Conservation (phyloP, 1,139 yeast genomes). For the Diutina ranongensis region DNA sequence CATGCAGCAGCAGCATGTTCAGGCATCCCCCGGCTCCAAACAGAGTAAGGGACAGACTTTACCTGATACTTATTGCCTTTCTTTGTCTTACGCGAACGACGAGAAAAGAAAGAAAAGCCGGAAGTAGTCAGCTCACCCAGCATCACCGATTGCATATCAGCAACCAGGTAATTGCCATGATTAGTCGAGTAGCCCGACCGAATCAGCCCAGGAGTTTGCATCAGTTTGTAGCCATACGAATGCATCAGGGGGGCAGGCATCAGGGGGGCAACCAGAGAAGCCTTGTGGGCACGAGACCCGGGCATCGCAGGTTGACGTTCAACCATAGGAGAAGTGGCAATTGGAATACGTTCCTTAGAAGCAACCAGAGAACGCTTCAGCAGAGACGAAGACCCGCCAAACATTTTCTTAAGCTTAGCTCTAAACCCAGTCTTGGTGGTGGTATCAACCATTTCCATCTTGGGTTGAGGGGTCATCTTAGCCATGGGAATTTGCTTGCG, state of each 20-base stretch:
- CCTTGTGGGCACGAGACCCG: background rate
- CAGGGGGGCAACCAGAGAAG: background rate
- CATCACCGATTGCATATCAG: conserved; percentile 7
- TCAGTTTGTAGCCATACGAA: background rate
- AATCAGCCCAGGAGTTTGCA: background rate
- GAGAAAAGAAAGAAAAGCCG: conserved; percentile 6
- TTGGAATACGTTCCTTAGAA: background rate
- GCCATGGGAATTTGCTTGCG: background rate
- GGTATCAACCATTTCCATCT: background rate
- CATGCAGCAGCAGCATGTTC: background rate
- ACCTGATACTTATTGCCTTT: conserved; percentile 21
- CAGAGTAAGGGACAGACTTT: conserved; percentile 20
- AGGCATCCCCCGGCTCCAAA: conserved; percentile 9
- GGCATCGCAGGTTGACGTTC: conserved; percentile 1
- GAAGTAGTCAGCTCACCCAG: conserved; percentile 3
- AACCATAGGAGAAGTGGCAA: background rate
- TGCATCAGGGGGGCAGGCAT: background rate
- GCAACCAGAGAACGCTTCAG: background rate
- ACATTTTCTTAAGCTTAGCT: conserved; percentile 1
- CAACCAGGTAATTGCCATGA: conserved; percentile 2
- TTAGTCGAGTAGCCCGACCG: background rate
- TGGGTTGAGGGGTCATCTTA: background rate
- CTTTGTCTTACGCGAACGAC: conserved; percentile 6
- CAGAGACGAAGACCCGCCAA: background rate
- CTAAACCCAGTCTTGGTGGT: conserved; percentile 2